These are phyloP conservation scores for Lomentospora prolificans DNA, from an alignment of 2,329 filamentous ascomycete species.

Conservation along the genomic window DNA sequence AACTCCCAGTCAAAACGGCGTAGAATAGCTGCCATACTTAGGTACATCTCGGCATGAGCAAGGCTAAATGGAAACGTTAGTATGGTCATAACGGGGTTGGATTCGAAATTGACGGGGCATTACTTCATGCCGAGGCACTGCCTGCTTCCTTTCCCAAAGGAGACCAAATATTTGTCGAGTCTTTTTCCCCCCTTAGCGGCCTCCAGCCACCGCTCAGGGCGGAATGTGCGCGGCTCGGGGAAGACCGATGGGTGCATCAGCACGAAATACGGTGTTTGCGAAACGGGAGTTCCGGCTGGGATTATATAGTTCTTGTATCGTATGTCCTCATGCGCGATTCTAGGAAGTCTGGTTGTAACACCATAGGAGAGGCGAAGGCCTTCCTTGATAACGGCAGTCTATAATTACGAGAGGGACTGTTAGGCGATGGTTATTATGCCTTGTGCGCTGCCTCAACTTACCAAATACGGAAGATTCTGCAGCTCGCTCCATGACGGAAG, in stretches of 20 bases:
- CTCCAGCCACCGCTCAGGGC: not conserved
- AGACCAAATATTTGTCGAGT: not conserved
- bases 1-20: constrained; percentile 14
- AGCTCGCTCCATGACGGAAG: not conserved
- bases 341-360: not conserved
- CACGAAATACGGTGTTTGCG: not conserved
- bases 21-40: constrained; percentile 8
- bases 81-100: not conserved
- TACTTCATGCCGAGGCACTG: not conserved
- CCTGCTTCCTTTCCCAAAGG: not conserved
- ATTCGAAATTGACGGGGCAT: not conserved
- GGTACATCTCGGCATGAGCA: not conserved
- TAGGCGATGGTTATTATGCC: too few species aligned
- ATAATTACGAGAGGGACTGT: too few species aligned
- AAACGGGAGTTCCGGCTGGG: not conserved
- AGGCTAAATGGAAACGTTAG: not conserved
- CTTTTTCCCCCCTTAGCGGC: not conserved
- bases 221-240: not conserved
- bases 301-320: not conserved
- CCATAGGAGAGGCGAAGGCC: not conserved
- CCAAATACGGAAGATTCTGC: not conserved
- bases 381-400: too few species aligned
- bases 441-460: too few species aligned
- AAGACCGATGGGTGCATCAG: not conserved
- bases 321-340: not conserved